A percentile compares a stretch with the other conserved stretches of the same genome.
Conservation (phyloP, 2,329 filamentous ascomycete species). For the Cryphonectria carpinicola region DNA sequence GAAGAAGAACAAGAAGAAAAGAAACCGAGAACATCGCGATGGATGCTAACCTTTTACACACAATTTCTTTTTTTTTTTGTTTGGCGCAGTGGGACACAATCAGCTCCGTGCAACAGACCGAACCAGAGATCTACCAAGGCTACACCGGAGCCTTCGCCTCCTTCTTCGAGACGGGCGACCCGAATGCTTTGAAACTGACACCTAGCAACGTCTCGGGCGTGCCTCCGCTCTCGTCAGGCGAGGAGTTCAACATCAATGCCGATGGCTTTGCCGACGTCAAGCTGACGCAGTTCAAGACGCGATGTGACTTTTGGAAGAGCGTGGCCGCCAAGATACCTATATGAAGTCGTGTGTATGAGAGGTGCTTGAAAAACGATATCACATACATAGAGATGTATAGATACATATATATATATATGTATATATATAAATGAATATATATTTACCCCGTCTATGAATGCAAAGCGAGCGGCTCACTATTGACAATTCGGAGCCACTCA, state of each 20-base stretch:
- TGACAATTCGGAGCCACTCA: not conserved
- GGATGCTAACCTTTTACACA: not conserved
- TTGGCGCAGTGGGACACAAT: constrained; percentile 57
- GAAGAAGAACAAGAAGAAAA: too few species aligned
- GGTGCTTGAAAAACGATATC: too few species aligned
- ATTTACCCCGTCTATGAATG: not conserved
- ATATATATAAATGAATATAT: not conserved
- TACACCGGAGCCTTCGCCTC: constrained; percentile 62
- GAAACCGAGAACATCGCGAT: not conserved
- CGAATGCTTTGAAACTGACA: constrained; percentile 61
- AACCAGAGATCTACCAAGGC: constrained; percentile 58
- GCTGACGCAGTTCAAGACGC: constrained; percentile 44
- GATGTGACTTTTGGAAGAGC: constrained; percentile 59
- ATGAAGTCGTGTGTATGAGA: constrained; percentile 29
- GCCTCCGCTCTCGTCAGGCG: constrained; percentile 44
- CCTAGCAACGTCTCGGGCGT: constrained; percentile 47
- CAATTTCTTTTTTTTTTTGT: not conserved
- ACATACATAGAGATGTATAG: too few species aligned
- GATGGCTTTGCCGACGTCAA: constrained; percentile 47
- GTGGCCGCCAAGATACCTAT: constrained; percentile 52
- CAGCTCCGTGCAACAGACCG: constrained; percentile 54
- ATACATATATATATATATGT: not conserved
- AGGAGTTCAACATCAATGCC: constrained; percentile 56
- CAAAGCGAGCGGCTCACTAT: not conserved
- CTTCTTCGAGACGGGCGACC: constrained; percentile 63